Evolutionary conservation across 202 grass and related monocot genomes (phyloP).

Genomic region (Schoenoplectus triqueter): DNA sequence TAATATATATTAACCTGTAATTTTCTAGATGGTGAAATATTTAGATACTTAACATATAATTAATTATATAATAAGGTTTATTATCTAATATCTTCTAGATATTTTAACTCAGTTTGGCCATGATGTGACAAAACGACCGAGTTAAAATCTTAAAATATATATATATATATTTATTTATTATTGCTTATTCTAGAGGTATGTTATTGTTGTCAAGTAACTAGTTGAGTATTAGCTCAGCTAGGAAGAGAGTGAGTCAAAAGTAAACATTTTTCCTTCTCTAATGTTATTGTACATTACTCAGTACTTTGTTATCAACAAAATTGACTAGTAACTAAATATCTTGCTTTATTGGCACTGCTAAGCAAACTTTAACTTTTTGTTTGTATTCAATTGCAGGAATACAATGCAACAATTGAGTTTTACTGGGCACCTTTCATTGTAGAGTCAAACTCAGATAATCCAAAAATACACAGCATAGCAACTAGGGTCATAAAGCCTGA

Average conservation of each 20-base stretch:
- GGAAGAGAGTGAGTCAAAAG: neutral
- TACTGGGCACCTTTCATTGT: conserved; percentile 95
- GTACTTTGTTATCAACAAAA: no score
- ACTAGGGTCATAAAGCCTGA: conserved; percentile 72
- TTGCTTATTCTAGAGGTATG: conserved; percentile 16
- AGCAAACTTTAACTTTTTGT: conserved; percentile 6
- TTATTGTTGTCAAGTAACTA: conserved; percentile 20
- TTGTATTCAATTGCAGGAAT: conserved; percentile 50
- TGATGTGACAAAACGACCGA: neutral
- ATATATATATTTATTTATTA: neutral
- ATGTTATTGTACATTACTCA: neutral
- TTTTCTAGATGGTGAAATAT: neutral
- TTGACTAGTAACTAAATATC: neutral
- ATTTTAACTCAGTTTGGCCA: neutral
- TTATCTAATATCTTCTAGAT: neutral
- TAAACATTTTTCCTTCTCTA: neutral
- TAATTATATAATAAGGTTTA: neutral
- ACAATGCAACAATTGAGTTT: conserved; percentile 90
- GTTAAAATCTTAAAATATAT: neutral
- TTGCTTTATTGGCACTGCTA: neutral
- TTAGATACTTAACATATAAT: no score
- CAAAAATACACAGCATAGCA: conserved; percentile 86
- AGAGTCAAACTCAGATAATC: conserved; percentile 92
- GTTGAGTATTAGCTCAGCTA: conserved; percentile 20
- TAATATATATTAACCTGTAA: neutral